Evolutionary conservation across 345 rosid species (phyloP), one percentile per base, ranked within the genome.

Genomic region (Syzygium jambos): DNA sequence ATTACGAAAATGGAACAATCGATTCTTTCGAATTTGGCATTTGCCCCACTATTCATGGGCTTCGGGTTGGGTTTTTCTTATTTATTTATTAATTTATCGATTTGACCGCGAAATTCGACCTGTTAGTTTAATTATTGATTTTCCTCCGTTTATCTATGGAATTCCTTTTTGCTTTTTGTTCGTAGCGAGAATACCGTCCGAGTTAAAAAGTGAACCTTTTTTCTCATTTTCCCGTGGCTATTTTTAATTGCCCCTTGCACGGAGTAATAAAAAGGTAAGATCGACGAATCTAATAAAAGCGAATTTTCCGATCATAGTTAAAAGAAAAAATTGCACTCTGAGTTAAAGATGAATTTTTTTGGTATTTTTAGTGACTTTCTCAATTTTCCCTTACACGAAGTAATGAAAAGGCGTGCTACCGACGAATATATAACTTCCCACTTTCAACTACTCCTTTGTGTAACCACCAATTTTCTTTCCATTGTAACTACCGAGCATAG

Each of bases 381-480:
- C 5, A 7, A 65, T 65, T 65, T 30, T 29, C 3, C 41, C 78
- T 1, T 7, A 7, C 41, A 15, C 2, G 0, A 8, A 29, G 21
- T 30, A 15, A 52, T 15, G 54, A 52, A 14, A 15, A 15, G 3
- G 3, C 6, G 2, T 15, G 21, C 17, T 29, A 0, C 5, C 0
- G 10, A 0, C 0, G 1, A 17, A 29, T 65, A 0, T 16, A 16
- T 2, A 30, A 30, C 78, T 65, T 65, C 22, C 1, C 41, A 65
- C 0, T 65, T 29, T 7, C 6, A 1, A 0, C 0, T 5, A 15
- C 22, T 15, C 22, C 21, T 21, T 63, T 2, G 4, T 0, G 41
- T 30, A 0, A 65, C 0, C 5, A 16, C 0, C 1, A 2, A 29
- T 65, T 65, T 65, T 29, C 22, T 29, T 29, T 0, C 0, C 11